Base-by-base conservation (phyloP, 768 basidiomycete species). In the Leccinellum rugosiceps region DNA sequence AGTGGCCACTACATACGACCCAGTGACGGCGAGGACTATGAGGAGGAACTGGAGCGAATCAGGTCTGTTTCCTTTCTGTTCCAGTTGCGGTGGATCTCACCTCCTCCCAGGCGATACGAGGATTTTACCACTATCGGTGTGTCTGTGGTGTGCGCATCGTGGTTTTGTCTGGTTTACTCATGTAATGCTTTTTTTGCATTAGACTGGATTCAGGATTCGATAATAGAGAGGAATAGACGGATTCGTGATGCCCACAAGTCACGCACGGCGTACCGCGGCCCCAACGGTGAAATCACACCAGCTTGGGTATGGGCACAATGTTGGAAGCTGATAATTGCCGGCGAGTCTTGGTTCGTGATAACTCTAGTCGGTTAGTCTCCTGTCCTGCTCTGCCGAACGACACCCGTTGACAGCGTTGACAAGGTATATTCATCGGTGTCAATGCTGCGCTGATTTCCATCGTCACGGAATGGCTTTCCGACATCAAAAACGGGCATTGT, bases 171-270 rank as follows among this genome's bases (percentile, higher is more conserved):
- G 60, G 49, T 51, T 30, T 56, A 50, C 53, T 55, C 57, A 55
- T 61, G 49, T 54, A 58, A 58, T 49, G 11, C 2, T 4, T 6
- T 55, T 48, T 32, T 23, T 6, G 34, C 34, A 53, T 34, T 64
- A 97, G 96, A 98, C 71, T 98, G 96, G 96, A 90, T 98, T 49
- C 91, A 97, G 66, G 96, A 98, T 75, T 92, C 94, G 3, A 84
- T 94, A 44, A 80, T 91, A 31, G 96, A 98, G 68, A 82, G 94
- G 26, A 89, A 88, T 60, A 78, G 90, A 63, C 86, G 92, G 23
- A 77, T 89, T 64, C 81, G 85, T 57, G 80, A 81, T 62, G 77
- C 81, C n/a, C 62, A 63, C 53, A 65, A 60, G 58, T 59, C 71
- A 52, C 78, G 77, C 50, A 77, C 76, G 23, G 66, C 77, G 11